These are phyloP conservation scores for Ganoderma leucocontextum DNA, from an alignment of 1,284 basidiomycete species.

Conservation along the genomic window DNA sequence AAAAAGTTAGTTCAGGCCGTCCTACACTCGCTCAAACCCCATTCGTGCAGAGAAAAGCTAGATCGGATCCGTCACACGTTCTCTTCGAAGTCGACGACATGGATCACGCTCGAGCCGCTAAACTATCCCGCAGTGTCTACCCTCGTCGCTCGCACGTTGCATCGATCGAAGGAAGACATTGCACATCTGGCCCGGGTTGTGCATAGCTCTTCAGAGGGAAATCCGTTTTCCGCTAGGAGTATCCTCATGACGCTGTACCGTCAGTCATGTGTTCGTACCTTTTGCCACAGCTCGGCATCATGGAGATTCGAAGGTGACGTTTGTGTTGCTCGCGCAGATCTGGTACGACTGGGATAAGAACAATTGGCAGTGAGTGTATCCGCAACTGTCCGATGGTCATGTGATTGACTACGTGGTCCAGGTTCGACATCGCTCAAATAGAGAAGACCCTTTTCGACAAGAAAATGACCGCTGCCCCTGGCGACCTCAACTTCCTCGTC, in stretches of 20 bases:
- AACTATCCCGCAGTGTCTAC: constrained; percentile 60
- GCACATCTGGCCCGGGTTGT: constrained; percentile 61
- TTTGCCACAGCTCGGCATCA: neutral
- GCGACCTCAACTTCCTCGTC: constrained; percentile 67
- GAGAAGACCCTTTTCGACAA: constrained; percentile 60
- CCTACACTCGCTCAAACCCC: constrained; percentile 8
- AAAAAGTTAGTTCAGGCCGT: too few species aligned
- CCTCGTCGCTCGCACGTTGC: constrained; percentile 68
- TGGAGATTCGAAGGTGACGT: neutral
- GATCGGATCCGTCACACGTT: constrained; percentile 66
- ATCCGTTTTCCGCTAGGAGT: constrained; percentile 71
- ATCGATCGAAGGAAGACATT: constrained; percentile 64
- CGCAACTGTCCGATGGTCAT: neutral
- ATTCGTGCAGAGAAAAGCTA: constrained; percentile 48
- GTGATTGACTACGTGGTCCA: constrained; percentile 34
- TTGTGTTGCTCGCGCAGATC: constrained; percentile 50
- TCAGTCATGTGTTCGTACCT: constrained; percentile 55
- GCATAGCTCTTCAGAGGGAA: constrained; percentile 65
- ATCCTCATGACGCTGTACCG: constrained; percentile 66
- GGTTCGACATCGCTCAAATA: constrained; percentile 63
- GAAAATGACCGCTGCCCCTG: constrained; percentile 60
- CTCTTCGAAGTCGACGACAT: constrained; percentile 62
- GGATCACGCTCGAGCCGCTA: constrained; percentile 71
- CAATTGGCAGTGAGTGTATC: constrained; percentile 62
- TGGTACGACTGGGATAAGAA: constrained; percentile 68